These are phyloP conservation scores for Diaporthe citrichinensis DNA, from an alignment of 2,329 filamentous ascomycete genomes.

Conservation along the genomic window DNA sequence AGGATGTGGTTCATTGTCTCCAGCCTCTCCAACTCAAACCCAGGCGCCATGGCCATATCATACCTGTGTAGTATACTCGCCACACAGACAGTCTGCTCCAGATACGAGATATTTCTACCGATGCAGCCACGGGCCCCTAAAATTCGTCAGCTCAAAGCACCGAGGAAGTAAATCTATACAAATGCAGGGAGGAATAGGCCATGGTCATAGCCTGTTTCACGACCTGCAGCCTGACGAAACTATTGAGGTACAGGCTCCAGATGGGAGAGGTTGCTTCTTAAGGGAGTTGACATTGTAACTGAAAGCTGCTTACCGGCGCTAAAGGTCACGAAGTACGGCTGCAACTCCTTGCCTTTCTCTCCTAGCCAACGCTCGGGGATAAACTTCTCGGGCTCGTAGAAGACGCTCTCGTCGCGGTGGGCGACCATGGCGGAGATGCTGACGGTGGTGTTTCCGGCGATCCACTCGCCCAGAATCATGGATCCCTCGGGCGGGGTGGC, in stretches of 20 bases:
- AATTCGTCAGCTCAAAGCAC: neutral
- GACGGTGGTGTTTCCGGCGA: slow-evolving; percentile 57
- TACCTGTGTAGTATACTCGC: slow-evolving; percentile 59
- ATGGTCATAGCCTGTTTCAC: neutral
- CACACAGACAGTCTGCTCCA: slow-evolving; percentile 62
- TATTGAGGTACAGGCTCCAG: neutral
- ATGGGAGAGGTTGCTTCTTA: neutral
- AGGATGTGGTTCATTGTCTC: slow-evolving; percentile 29
- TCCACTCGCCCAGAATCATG: slow-evolving; percentile 53
- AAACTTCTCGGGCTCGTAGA: slow-evolving; percentile 54
- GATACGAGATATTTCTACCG: slow-evolving; percentile 53
- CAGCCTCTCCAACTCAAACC: slow-evolving; percentile 9
- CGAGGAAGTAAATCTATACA: neutral
- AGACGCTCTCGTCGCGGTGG: slow-evolving; percentile 59
- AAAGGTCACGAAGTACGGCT: slow-evolving; percentile 13
- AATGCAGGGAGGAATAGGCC: neutral
- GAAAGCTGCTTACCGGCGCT: neutral
- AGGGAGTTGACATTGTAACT: neutral
- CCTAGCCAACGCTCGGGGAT: slow-evolving; percentile 55
- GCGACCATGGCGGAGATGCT: slow-evolving; percentile 61
- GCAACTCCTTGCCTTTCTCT: slow-evolving; percentile 31
- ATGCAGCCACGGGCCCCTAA: slow-evolving; percentile 45
- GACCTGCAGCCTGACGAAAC: neutral
- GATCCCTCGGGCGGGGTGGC: slow-evolving; percentile 56
- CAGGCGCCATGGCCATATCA: slow-evolving; percentile 49